A percentile compares a stretch with the other conserved stretches of the same genome.
phyloP scores from a whole-genome alignment of 2,329 filamentous ascomycete genomes.

The Coniosporium tulheliwenetii region DNA sequence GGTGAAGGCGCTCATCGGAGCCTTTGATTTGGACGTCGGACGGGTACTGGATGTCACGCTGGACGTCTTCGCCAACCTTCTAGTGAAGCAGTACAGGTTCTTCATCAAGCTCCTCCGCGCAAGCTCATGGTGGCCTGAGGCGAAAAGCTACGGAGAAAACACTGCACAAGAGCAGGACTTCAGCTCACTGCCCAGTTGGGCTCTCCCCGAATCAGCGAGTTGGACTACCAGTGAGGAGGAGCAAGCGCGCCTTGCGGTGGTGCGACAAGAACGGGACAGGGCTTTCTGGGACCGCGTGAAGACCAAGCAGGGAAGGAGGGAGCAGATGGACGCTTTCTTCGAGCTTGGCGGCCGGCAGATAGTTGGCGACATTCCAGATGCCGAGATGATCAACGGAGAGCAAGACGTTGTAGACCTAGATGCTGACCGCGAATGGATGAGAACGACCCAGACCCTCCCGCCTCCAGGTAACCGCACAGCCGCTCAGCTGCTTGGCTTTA shows the following conservation, averaged over 20 bases:
- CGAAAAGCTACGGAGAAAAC: constrained; percentile 38
- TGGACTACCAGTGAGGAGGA: constrained; percentile 56
- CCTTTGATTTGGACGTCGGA: constrained; percentile 92
- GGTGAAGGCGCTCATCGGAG: constrained; percentile 87
- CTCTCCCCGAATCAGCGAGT: constrained; percentile 50
- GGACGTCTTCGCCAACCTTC: constrained; percentile 83
- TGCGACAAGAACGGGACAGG: constrained; percentile 51
- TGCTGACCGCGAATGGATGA: constrained; percentile 47
- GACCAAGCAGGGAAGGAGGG: constrained; percentile 27
- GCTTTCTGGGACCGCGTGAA: constrained; percentile 66
- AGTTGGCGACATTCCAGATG: constrained; percentile 11
- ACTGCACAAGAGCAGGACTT: constrained; percentile 33
- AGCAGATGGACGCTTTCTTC: constrained; percentile 74
- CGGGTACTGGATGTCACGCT: constrained; percentile 86
- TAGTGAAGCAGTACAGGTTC: constrained; percentile 86
- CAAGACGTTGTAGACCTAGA: constrained; percentile 16
- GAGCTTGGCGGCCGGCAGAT: constrained; percentile 65
- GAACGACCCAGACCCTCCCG: constrained; percentile 64
- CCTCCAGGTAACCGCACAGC: constrained; percentile 80
- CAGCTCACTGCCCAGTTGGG: constrained; percentile 71
- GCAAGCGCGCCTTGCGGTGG: constrained; percentile 37
- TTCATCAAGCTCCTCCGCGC: constrained; percentile 83
- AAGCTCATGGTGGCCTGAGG: constrained; percentile 91
- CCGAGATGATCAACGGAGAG: constrained; percentile 9
- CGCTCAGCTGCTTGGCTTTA: constrained; percentile 91